Base-by-base conservation (phyloP, 2,329 filamentous ascomycete genomes). In the Apiospora pterosperma region DNA sequence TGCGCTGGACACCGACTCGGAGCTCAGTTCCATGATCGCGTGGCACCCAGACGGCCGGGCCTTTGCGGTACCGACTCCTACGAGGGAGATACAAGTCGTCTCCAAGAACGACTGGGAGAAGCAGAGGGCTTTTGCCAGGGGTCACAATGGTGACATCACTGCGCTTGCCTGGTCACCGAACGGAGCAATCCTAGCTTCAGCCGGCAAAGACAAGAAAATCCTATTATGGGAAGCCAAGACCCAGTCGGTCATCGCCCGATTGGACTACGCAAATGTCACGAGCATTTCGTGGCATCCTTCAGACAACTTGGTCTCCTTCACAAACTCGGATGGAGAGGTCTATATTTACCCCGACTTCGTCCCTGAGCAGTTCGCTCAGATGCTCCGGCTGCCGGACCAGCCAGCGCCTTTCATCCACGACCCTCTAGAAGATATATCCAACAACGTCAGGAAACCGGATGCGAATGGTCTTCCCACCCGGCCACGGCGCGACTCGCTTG, bases 31-130 rank as follows among this genome's bases (percentile, higher is more conserved):
- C 4, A 86, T 85, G 72, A 88, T 90, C 6, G 86, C 88, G 0
- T 99, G 96, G 96, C 96, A 98, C 78, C 96, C 96, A 0, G 95
- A 98, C 75, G 95, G 96, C 23, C 88, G 92, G 69, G 92, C 94
- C 3, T 97, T 99, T 77, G 94, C 92, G 1, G 89, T 92, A 23
- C 89, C 93, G 0, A 97, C 94, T 23, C 86, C 91, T 0, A 93
- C 91, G 25, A 87, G 90, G 78, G 90, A 97, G 75, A 88, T 97
- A 34, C 91, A 96, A 72, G 87, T 97, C 42, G 86, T 97, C 64
- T 97, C 95, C n/a, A 89, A 89, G 67, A 88, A 88, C 62, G 93
- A 97, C 75, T 97, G 95, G 92, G 92, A 93, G 74, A 90, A 91
- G 69, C 93, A 98, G 76, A 87, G 91, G 66, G 79, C 82, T 0